Percentiles rank a stretch among this genome's conserved stretches.
phyloP scores from a whole-genome alignment of 192 early-diverging fungal species.

The Podila minutissima region DNA sequence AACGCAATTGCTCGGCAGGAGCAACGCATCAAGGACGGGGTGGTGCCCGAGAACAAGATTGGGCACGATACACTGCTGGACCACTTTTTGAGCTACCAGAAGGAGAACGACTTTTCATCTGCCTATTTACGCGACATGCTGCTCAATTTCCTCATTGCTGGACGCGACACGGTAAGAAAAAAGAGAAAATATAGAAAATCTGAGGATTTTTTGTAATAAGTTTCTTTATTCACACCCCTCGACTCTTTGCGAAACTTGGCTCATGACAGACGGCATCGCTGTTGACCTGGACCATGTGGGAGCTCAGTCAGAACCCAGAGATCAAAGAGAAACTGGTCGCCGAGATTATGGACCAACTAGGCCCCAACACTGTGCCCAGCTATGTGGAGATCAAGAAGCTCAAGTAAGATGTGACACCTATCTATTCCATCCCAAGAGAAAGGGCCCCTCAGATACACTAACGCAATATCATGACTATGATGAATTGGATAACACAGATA shows the following conservation, averaged over 20 bases:
- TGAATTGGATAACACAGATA: conserved; percentile 41
- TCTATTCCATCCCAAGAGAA: too few species aligned
- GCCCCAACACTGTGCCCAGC: conserved; percentile 12
- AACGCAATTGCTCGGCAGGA: conserved; percentile 21
- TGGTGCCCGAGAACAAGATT: background rate
- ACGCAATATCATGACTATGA: background rate
- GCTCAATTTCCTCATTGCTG: conserved; percentile 41
- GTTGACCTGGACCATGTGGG: conserved; percentile 34
- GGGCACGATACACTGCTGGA: conserved; percentile 24
- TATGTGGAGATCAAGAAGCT: conserved; percentile 47
- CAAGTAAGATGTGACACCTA: conserved; percentile 2
- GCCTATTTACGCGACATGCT: conserved; percentile 46
- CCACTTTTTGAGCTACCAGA: conserved; percentile 38
- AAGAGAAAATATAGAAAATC: too few species aligned
- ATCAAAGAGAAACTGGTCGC: conserved; percentile 18
- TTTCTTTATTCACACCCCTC: background rate
- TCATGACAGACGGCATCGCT: conserved; percentile 34
- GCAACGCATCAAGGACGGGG: background rate
- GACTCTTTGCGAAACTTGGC: background rate
- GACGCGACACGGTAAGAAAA: conserved; percentile 44
- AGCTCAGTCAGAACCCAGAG: conserved; percentile 24
- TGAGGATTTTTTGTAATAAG: background rate
- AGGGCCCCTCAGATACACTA: background rate
- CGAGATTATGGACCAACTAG: conserved; percentile 24
- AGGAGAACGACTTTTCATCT: conserved; percentile 22